Evolutionary conservation across 139 green algal genomes (phyloP), one percentile per base, ranked within the genome.

Genomic region (Mesotaenium endlicherianum): DNA sequence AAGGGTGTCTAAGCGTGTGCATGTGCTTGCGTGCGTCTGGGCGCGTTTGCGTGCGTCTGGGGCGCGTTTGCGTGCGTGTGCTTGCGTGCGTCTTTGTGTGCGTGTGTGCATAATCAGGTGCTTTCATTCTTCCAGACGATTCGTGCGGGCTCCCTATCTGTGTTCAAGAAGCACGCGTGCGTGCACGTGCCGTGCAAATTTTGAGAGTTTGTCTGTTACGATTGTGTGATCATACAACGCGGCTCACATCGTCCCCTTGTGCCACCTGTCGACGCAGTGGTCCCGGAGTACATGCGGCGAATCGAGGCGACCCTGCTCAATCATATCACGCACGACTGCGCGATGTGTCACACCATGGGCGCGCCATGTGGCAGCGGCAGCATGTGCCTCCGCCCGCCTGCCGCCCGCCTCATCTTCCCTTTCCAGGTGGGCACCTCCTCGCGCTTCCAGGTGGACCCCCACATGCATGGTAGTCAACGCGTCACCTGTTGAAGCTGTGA

Each of bases 401-500:
- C 16, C 45, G 40, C 5, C 70, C 36, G 4, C 20, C 70, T 30
- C 45, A 78, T 78, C 41, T 78, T 78, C 20, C 14, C 40, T 14
- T 78, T 78, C 20, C 41, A 78, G 70, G 70, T 78, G 31, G 11
- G 11, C 60, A n/a, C n/a, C n/a, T n/a, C n/a, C n/a, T n/a, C n/a
- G n/a, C n/a, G n/a, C n/a, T n/a, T n/a, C n/a, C n/a, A n/a, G n/a
- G n/a, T n/a, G n/a, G n/a, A n/a, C n/a, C n/a, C n/a, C n/a, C n/a
- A n/a, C n/a, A n/a, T n/a, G n/a, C n/a, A n/a, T n/a, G n/a, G n/a
- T n/a, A n/a, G n/a, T n/a, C n/a, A n/a, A n/a, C n/a, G n/a, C n/a
- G n/a, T n/a, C n/a, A n/a, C n/a, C n/a, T n/a, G n/a, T n/a, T n/a
- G n/a, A n/a, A n/a, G n/a, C n/a, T n/a, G n/a, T n/a, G n/a, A n/a